Evolutionary conservation across 2,329 filamentous ascomycete species (phyloP).

Genomic region (Claviceps maximensis): DNA sequence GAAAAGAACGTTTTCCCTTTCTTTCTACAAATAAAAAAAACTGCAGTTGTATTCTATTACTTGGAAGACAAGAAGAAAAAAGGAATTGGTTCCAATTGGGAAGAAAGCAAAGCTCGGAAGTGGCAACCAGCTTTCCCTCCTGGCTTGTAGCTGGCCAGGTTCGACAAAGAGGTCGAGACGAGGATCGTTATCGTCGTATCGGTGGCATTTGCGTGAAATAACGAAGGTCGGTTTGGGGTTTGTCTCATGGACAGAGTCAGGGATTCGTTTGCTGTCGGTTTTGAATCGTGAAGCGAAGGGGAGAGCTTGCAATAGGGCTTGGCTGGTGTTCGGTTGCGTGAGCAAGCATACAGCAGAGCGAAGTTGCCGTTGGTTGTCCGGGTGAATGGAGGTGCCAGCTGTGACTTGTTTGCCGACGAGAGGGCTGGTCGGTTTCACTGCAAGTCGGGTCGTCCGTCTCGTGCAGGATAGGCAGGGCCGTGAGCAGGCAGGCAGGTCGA

Average conservation of each 20-base stretch:
- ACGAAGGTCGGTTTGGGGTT: constrained; percentile 3
- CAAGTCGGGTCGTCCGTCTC: not conserved
- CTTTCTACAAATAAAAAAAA: not conserved
- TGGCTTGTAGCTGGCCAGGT: constrained; percentile 1
- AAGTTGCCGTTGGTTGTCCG: not conserved
- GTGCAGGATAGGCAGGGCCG: not conserved
- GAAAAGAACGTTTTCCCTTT: not conserved
- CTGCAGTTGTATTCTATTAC: not conserved
- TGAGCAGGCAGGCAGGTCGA: not conserved
- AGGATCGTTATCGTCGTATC: constrained; percentile 19
- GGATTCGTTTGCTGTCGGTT: not conserved
- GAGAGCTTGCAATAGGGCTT: not conserved
- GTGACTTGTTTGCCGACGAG: not conserved
- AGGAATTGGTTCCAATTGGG: constrained; percentile 2
- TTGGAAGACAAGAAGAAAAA: constrained; percentile 2
- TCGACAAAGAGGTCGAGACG: constrained; percentile 12
- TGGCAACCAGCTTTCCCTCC: not conserved
- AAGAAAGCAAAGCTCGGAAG: not conserved
- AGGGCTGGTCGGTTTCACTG: not conserved
- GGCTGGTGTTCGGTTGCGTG: constrained; percentile 7
- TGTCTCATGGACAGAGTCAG: constrained; percentile 1
- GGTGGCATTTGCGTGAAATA: constrained; percentile 18
- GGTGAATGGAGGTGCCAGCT: not conserved
- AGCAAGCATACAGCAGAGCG: not conserved
- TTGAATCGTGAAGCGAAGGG: not conserved